These are phyloP conservation scores for Senna tora DNA, from an alignment of 306 rosid genomes.

Conservation along the genomic window DNA sequence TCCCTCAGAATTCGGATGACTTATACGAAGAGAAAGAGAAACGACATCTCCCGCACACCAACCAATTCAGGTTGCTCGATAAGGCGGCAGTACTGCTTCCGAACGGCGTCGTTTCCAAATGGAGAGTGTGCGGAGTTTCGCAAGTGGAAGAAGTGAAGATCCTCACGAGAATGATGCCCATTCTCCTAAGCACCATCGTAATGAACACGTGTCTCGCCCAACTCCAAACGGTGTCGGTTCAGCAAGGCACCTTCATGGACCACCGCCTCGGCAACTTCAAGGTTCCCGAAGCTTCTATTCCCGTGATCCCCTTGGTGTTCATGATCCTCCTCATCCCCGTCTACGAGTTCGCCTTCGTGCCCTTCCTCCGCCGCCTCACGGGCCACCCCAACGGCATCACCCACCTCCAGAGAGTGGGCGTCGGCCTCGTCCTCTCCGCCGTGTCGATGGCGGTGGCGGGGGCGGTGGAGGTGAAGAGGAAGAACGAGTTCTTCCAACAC, in stretches of 20 bases:
- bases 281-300: constrained; percentile 58
- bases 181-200: constrained; percentile 57
- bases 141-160: constrained; percentile 67
- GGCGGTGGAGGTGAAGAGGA: constrained; percentile 49
- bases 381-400: constrained; percentile 55
- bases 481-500: constrained; percentile 35
- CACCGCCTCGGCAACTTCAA: constrained; percentile 30
- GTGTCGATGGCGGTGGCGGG: constrained; percentile 63
- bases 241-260: constrained; percentile 58
- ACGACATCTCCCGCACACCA: constrained; percentile 45
- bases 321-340: constrained; percentile 59
- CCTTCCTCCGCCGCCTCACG: constrained; percentile 45
- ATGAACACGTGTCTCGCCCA: constrained; percentile 69
- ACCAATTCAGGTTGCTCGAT: constrained; percentile 55
- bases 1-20: constrained; percentile 37
- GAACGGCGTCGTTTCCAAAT: constrained; percentile 36
- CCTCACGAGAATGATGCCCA: constrained; percentile 66
- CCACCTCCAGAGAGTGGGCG: constrained; percentile 61
- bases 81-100: constrained; percentile 55
- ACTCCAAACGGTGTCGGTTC: constrained; percentile 56
- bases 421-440: constrained; percentile 59
- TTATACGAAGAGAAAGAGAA: no score
- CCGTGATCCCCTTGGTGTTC: constrained; percentile 58
- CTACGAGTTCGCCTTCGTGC: constrained; percentile 53
- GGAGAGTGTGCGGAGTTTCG: constrained; percentile 55